Conservation (phyloP, 2,329 filamentous ascomycete genomes). For the Aspergillus caelatus region DNA sequence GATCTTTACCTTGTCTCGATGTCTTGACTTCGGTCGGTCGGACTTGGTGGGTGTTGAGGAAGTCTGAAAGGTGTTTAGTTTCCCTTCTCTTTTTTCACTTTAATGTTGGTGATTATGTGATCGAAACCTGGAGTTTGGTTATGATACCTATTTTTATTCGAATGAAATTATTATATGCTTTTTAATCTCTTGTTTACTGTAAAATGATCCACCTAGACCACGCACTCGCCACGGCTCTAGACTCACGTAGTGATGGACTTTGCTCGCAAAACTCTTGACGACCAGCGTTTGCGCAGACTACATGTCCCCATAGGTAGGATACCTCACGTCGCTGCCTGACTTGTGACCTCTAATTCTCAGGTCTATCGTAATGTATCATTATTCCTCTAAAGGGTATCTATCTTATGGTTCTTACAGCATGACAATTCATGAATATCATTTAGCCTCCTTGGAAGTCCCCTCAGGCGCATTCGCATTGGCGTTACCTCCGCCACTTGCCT, state of each 20-base stretch:
- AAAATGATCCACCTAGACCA: neutral
- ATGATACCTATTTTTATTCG: neutral
- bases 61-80: slow-evolving; percentile 76
- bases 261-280: no score
- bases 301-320: no score
- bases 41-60: slow-evolving; percentile 81
- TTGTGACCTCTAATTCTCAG: no score
- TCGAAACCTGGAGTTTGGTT: neutral
- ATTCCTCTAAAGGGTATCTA: neutral
- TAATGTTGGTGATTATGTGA: slow-evolving; percentile 19
- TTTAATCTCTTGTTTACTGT: neutral
- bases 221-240: no score
- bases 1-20: slow-evolving; percentile 79
- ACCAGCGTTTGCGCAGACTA: no score
- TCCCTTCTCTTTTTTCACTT: slow-evolving; percentile 58
- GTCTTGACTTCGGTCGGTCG: slow-evolving; percentile 77
- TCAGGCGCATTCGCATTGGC: slow-evolving; percentile 13
- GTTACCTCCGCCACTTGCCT: slow-evolving; percentile 12
- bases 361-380: neutral
- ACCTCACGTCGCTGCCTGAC: no score
- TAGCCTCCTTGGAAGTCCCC: slow-evolving; percentile 19
- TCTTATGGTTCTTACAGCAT: neutral
- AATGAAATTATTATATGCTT: neutral
- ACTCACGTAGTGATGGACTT: no score
- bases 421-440: slow-evolving; percentile 15